Conservation (phyloP, 2,329 filamentous ascomycete species). For the Monosporascus sp. region DNA sequence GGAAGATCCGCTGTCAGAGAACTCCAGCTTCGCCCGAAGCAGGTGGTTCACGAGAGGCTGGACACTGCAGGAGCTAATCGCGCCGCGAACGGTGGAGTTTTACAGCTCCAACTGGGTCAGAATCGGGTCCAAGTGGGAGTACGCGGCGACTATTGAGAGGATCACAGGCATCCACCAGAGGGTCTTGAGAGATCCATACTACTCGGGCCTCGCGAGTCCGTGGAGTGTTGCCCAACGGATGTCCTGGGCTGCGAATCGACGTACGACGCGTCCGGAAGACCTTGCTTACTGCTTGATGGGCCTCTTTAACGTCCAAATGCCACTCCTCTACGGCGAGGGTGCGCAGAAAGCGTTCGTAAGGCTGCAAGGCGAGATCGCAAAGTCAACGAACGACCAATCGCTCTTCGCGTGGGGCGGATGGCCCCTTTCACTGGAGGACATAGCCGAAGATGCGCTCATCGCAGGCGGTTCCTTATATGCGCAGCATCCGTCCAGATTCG, state of each 20-base stretch:
- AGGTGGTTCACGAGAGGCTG: slow-evolving; percentile 1
- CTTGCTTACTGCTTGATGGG: slow-evolving; percentile 5
- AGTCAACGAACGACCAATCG: slow-evolving; percentile 1
- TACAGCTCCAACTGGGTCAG: slow-evolving; percentile 8
- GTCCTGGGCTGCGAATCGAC: slow-evolving; percentile 3
- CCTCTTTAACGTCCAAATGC: slow-evolving; percentile 6
- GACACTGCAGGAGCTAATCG: slow-evolving; percentile 10
- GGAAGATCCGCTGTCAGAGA: neutral
- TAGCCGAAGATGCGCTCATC: neutral
- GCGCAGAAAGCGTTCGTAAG: slow-evolving; percentile 2
- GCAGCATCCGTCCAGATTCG: neutral
- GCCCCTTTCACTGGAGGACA: neutral
- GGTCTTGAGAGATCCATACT: neutral
- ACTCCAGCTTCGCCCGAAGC: neutral
- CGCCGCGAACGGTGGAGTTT: slow-evolving; percentile 9
- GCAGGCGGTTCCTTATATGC: neutral
- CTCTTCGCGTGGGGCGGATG: slow-evolving; percentile 3
- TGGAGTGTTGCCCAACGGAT: neutral
- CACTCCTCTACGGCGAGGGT: slow-evolving; percentile 6
- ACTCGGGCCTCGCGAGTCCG: neutral
- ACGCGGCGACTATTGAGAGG: slow-evolving; percentile 15
- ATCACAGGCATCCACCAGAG: slow-evolving; percentile 20
- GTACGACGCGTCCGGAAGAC: slow-evolving; percentile 4
- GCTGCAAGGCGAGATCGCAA: slow-evolving; percentile 4
- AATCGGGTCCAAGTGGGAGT: slow-evolving; percentile 1